phyloP scores from a whole-genome alignment of 2,329 filamentous ascomycete genomes.

The Colletotrichum incanum region DNA sequence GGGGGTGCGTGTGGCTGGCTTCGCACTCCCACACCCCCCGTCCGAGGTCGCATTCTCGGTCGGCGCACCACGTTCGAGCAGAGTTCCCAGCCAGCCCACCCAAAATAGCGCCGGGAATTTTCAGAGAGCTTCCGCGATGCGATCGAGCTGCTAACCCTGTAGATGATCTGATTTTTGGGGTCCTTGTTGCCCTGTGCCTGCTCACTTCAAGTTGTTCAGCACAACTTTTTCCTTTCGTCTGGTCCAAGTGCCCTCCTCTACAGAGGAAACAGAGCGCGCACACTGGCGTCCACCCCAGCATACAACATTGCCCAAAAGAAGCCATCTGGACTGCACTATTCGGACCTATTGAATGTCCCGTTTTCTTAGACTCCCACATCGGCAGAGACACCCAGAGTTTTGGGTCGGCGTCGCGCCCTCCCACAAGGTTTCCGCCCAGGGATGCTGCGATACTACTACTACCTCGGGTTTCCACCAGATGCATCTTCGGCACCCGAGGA shows the following conservation, averaged over 20 bases:
- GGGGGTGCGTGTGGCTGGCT: background rate
- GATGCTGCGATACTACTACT: slow-evolving; percentile 14
- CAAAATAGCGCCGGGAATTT: slow-evolving; percentile 40
- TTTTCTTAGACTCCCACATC: slow-evolving; percentile 14
- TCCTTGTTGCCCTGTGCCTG: slow-evolving; percentile 23
- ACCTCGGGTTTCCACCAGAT: slow-evolving; percentile 12
- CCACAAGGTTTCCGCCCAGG: slow-evolving; percentile 21
- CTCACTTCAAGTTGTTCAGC: background rate
- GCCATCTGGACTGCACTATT: background rate
- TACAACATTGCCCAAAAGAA: background rate
- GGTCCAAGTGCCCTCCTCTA: slow-evolving; percentile 10
- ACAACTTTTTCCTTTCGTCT: background rate
- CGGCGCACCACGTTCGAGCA: background rate
- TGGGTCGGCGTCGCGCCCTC: slow-evolving; percentile 25
- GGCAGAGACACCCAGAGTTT: slow-evolving; percentile 28
- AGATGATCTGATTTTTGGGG: slow-evolving; percentile 36
- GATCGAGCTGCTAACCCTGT: slow-evolving; percentile 38
- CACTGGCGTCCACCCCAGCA: background rate
- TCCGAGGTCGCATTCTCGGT: slow-evolving; percentile 3
- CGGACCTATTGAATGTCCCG: background rate
- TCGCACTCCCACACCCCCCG: background rate
- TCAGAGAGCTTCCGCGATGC: slow-evolving; percentile 36
- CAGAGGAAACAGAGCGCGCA: background rate
- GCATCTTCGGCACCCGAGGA: slow-evolving; percentile 6
- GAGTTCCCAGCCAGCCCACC: slow-evolving; percentile 19